phyloP scores from a whole-genome alignment of 768 basidiomycete species.

The Heimioporus sp. region DNA sequence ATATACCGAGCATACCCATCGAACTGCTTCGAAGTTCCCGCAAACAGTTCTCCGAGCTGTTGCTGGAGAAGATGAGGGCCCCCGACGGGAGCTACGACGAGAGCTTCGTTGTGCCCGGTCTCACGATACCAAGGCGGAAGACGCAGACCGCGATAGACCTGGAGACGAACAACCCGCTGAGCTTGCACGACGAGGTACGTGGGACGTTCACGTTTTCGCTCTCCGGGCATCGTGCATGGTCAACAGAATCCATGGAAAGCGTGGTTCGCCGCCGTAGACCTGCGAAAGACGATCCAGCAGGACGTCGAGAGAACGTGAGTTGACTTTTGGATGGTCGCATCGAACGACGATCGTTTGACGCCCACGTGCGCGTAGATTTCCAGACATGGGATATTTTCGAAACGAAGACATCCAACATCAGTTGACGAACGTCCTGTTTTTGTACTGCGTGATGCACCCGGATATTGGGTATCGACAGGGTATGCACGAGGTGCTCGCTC shows the following conservation, averaged over 20 bases:
- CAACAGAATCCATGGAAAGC: conserved; percentile 89
- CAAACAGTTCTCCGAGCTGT: conserved; percentile 51
- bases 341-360: background rate
- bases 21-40: conserved; percentile 48
- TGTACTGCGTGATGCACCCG: conserved; percentile 77
- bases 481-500: conserved; percentile 96
- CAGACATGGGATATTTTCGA: conserved; percentile 93
- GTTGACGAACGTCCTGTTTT: conserved; percentile 84
- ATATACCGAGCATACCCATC: conserved; percentile 35
- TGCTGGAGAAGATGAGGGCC: conserved; percentile 72
- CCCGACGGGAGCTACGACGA: conserved; percentile 86
- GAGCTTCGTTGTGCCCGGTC: conserved; percentile 57
- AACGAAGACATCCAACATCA: conserved; percentile 68
- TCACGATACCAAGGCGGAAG: conserved; percentile 33
- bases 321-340: conserved; percentile 11
- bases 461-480: conserved; percentile 94
- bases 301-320: conserved; percentile 95
- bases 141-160: conserved; percentile 42
- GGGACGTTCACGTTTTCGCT: background rate
- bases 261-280: conserved; percentile 89
- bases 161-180: conserved; percentile 78
- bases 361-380: conserved; percentile 62
- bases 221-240: background rate
- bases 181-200: conserved; percentile 69
- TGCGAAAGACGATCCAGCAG: conserved; percentile 85